Evolutionary conservation across 2,329 filamentous ascomycete species (phyloP), one percentile per base, ranked within the genome.

Genomic region (Penicillium sp.): DNA sequence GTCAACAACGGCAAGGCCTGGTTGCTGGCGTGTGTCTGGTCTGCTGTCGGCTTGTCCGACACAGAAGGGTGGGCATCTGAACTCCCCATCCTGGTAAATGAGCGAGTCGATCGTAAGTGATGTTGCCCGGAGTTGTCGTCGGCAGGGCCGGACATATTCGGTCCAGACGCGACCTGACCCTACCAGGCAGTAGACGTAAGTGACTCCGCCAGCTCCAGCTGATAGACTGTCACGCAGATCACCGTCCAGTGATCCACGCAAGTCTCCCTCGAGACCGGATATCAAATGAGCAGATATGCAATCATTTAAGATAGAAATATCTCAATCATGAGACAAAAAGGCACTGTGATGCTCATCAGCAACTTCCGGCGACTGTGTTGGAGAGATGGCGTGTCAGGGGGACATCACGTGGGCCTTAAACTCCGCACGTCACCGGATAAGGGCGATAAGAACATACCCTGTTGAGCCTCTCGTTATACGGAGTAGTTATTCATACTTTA

Each of bases 21-120:
- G 47, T 62, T 58, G 59, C 71, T 69, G 28, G 69, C 54, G 52
- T 71, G 62, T 55, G 65, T 62, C 48, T 62, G 60, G 53, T 71
- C 70, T 22, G 67, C 64, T 28, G 63, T 66, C 59, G 69, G 69
- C 54, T 69, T 69, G 37, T 55, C 65, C 45, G 71, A 63, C 57
- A 63, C 54, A 47, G 69, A 64, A 53, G 67, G 62, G 41, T 63
- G 71, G 14, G 57, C 54, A 20, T 66, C 65, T 15, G 69, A 61
- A 37, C 48, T 65, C 34, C 71, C 72, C 72, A 76, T 75, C 54
- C 71, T 70, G 57, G 69, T 71, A 41, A 74, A 74, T 12, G 73
- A 73, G 50, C 65, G 71, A 41, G 67, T 64, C 15, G 70, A 58
- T 61, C 72, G 68, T 47, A 71, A 59, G 47, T 57, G 63, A 59